Base-by-base conservation (phyloP, 495 filamentous ascomycete species). In the Mytilinidion resinicola region DNA sequence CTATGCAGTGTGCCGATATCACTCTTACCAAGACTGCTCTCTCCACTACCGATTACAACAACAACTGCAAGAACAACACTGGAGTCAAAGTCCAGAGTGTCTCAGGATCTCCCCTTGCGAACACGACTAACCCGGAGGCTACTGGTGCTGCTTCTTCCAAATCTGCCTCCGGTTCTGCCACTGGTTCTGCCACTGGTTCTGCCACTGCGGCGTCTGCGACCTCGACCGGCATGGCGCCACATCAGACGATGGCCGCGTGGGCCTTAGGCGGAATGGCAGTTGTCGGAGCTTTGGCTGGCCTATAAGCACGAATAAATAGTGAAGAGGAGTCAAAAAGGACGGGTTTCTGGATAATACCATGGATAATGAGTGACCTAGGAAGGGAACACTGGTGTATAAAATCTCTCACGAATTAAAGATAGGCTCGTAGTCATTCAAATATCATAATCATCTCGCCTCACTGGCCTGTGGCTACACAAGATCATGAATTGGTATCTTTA, bases 1-100 rank as follows among this genome's bases (percentile, higher is more conserved):
- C 34, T 1, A 0, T 43, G 35, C 25, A 85, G 82, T 85, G 82
- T 61, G 81, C 82, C 55, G 83, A 86, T 64, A 77, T 86, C 56
- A 81, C 79, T 48, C 80, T 86, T 67, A 75, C 74, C 15, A 66
- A 64, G 53, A 64, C 60, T 7, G 15, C 68, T 9, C 70, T 77
- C 39, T 70, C 68, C 12, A 59, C 69, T 8, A 20, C 63, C 3
- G 65, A 72, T 11, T 86, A 81, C 66, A 66, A 55, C 41, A 38
- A 56, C 8, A 55, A 73, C 42, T 86, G 83, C 68, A 67, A 61
- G 33, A 85, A 85, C 65, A 73, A 71, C 43, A 81, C 79, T 35
- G 78, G 78, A 34, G 64, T 83, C 62, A 62, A 59, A 2, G 73
- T 70, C 0, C 61, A 61, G 4, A 10, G 67, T 6, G 71, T 72